These are phyloP conservation scores for Epichloe coenophiala DNA, from an alignment of 2,329 filamentous ascomycete genomes.

Conservation along the genomic window DNA sequence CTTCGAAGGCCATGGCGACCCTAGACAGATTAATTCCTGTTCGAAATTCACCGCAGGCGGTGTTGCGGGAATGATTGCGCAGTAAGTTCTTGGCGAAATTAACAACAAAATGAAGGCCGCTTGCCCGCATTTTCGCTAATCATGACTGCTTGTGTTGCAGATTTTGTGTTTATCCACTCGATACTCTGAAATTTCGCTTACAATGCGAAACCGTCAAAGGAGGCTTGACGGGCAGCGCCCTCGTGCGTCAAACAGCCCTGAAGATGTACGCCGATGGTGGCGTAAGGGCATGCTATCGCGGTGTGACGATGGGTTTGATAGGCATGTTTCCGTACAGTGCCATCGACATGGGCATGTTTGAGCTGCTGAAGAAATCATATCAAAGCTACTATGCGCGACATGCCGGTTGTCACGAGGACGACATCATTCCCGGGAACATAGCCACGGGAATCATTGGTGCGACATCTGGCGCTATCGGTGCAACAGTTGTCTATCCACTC, in stretches of 20 bases:
- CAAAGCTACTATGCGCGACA: conserved; percentile 55
- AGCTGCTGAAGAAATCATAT: conserved; percentile 71
- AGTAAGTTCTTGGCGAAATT: conserved; percentile 39
- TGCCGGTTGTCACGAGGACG: conserved; percentile 65
- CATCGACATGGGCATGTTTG: conserved; percentile 91
- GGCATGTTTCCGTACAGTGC: conserved; percentile 98
- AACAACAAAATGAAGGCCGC: not conserved
- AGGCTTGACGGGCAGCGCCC: conserved; percentile 66
- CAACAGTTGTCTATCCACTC: conserved; percentile 86
- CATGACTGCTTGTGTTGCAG: conserved; percentile 22
- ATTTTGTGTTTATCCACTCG: conserved; percentile 87
- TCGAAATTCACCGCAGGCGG: conserved; percentile 89
- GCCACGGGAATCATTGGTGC: conserved; percentile 81
- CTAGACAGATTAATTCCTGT: conserved; percentile 62
- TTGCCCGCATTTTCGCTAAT: not conserved
- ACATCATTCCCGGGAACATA: conserved; percentile 68
- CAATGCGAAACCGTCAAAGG: conserved; percentile 89
- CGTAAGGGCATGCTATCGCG: conserved; percentile 69
- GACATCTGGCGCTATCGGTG: conserved; percentile 80
- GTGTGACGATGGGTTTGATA: conserved; percentile 81
- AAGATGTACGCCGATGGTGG: conserved; percentile 78
- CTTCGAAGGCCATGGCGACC: conserved; percentile 77
- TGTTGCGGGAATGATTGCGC: conserved; percentile 83
- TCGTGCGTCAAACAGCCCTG: conserved; percentile 69
- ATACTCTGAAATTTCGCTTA: conserved; percentile 70